These are phyloP conservation scores for Melampsora larici-populina DNA, from an alignment of 1,284 basidiomycete species.

Conservation along the genomic window DNA sequence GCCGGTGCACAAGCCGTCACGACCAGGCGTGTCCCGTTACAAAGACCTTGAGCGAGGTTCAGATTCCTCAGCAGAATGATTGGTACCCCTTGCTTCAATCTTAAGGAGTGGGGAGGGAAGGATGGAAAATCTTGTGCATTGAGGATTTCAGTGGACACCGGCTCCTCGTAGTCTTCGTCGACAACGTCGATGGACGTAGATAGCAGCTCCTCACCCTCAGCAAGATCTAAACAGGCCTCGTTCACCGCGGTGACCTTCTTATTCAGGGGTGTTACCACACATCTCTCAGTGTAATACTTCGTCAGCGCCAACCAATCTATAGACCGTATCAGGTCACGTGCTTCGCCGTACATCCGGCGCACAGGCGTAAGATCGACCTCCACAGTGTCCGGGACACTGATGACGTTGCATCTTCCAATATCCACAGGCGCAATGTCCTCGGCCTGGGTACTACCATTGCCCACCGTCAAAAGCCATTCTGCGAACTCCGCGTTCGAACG, in stretches of 20 bases:
- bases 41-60: not conserved
- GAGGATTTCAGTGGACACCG: not conserved
- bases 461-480: not conserved
- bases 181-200: not conserved
- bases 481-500: not conserved
- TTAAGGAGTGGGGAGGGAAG: not conserved
- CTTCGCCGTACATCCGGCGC: too few relatives aligned
- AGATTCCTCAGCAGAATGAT: not conserved
- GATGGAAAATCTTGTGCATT: not conserved
- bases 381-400: too few relatives aligned
- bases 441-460: not conserved
- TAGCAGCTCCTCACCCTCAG: not conserved
- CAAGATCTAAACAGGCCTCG: too few relatives aligned
- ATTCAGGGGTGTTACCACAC: too few relatives aligned
- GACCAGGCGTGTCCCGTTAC: conserved; percentile 1
- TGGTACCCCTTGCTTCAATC: not conserved
- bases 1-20: not conserved
- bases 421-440: not conserved
- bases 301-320: too few relatives aligned
- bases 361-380: too few relatives aligned
- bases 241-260: too few relatives aligned
- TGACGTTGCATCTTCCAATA: not conserved
- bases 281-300: too few relatives aligned
- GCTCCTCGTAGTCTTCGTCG: not conserved
- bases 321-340: too few relatives aligned